Percentiles rank a stretch among this genome's conserved stretches.
phyloP scores from a whole-genome alignment of 73 alveolate genomes.

The Tetrahymena thermophila region DNA sequence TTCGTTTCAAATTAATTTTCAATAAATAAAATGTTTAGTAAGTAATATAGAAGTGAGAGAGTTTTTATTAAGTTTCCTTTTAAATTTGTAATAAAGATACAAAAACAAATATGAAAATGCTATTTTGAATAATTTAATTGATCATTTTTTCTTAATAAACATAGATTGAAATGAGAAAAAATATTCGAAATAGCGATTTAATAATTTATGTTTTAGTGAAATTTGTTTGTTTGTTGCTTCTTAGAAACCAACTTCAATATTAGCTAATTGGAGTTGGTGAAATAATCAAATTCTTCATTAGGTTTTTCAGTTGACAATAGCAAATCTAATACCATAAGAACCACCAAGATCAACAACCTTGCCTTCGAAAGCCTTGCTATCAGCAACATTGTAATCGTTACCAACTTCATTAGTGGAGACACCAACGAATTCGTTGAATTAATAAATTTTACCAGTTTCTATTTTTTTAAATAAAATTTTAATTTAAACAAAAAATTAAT shows the following conservation, averaged over 20 bases:
- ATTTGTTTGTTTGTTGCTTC: not conserved
- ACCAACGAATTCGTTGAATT: not conserved
- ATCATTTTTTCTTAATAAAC: not conserved
- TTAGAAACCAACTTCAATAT: not conserved
- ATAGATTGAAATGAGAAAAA: not conserved
- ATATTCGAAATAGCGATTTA: not conserved
- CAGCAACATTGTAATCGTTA: not conserved
- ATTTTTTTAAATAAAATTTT: not conserved
- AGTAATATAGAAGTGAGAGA: not conserved
- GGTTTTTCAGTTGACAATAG: not conserved
- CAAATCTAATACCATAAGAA: not conserved
- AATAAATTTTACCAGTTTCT: not conserved
- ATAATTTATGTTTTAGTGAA: not conserved
- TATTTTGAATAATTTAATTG: not conserved
- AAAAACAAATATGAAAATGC: not conserved
- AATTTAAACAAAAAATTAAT: not conserved
- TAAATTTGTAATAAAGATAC: not conserved
- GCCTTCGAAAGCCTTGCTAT: not conserved
- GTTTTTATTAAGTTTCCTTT: not conserved
- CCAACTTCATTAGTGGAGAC: not conserved
- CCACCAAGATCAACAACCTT: slow-evolving; percentile 1
- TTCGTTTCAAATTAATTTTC: too few species aligned
- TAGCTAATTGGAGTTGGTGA: not conserved
- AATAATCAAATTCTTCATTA: not conserved
- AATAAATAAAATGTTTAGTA: too few species aligned